Conservation (phyloP, 345 rosid genomes). For the Turritis glabra region DNA sequence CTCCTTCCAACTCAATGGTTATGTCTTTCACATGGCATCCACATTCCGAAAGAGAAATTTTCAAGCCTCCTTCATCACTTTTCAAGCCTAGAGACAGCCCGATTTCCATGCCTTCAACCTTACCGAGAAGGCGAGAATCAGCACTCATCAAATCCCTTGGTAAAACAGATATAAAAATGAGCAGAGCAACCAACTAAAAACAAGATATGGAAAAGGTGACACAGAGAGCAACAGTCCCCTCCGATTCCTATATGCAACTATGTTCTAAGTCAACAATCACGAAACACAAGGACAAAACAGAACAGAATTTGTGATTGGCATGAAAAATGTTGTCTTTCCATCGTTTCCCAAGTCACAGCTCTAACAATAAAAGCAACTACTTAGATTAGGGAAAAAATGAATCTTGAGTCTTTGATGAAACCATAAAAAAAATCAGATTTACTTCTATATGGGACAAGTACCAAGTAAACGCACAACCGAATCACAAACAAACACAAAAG, state of each 20-base stretch:
- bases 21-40: conserved; percentile 85
- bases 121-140: conserved; percentile 54
- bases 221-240: conserved; percentile 5
- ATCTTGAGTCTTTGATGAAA: not conserved
- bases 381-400: not conserved
- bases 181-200: conserved; percentile 29
- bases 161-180: conserved; percentile 40
- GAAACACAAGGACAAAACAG: not conserved
- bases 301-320: not conserved
- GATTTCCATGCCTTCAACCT: conserved; percentile 99
- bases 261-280: conserved; percentile 18
- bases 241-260: conserved; percentile 6
- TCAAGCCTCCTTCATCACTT: conserved; percentile 70
- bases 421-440: too few species aligned
- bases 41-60: conserved; percentile 64
- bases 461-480: not conserved
- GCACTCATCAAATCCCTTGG: conserved; percentile 50
- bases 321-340: not conserved
- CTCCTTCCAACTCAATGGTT: conserved; percentile 76
- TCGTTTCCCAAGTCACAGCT: not conserved
- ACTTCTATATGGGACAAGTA: not conserved
- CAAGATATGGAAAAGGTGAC: not conserved
- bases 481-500: not conserved
- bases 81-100: conserved; percentile 85
- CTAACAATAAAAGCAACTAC: not conserved